These are phyloP conservation scores for Aureobasidium zeae DNA, from an alignment of 2,329 filamentous ascomycete genomes.

Conservation along the genomic window DNA sequence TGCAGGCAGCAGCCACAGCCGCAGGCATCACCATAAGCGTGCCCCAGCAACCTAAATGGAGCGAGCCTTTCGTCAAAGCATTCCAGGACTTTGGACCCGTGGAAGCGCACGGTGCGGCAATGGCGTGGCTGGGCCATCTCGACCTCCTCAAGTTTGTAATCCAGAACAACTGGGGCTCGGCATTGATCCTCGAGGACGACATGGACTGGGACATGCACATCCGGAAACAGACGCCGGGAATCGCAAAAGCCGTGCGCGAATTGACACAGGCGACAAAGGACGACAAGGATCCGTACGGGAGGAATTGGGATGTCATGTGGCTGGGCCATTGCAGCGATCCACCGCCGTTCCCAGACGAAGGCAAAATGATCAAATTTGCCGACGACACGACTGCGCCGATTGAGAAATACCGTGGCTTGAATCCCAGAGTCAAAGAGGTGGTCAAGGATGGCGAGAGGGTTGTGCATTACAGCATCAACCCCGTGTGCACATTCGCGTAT, in stretches of 20 bases:
- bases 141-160: conserved; percentile 27
- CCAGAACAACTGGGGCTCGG: conserved; percentile 21
- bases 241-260: conserved; percentile 27
- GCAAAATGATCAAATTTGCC: conserved; percentile 17
- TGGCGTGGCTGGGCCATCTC: conserved; percentile 28
- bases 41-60: conserved; percentile 27
- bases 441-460: conserved; percentile 22
- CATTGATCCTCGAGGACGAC: conserved; percentile 31
- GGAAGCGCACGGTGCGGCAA: conserved; percentile 17
- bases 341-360: conserved; percentile 17
- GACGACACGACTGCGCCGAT: conserved; percentile 21
- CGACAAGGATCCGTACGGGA: conserved; percentile 25
- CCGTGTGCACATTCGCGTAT: conserved; percentile 28
- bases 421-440: conserved; percentile 18
- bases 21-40: conserved; percentile 28
- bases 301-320: conserved; percentile 32
- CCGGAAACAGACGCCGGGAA: conserved; percentile 25
- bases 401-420: conserved; percentile 23
- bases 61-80: conserved; percentile 24
- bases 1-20: conserved; percentile 29
- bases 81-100: conserved; percentile 22
- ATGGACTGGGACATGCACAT: conserved; percentile 32
- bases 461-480: conserved; percentile 22
- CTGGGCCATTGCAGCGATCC: conserved; percentile 31
- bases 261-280: conserved; percentile 21